Evolutionary conservation across 768 basidiomycete species (phyloP), one percentile per base, ranked within the genome.

Genomic region (Phaeolepiota aurea): DNA sequence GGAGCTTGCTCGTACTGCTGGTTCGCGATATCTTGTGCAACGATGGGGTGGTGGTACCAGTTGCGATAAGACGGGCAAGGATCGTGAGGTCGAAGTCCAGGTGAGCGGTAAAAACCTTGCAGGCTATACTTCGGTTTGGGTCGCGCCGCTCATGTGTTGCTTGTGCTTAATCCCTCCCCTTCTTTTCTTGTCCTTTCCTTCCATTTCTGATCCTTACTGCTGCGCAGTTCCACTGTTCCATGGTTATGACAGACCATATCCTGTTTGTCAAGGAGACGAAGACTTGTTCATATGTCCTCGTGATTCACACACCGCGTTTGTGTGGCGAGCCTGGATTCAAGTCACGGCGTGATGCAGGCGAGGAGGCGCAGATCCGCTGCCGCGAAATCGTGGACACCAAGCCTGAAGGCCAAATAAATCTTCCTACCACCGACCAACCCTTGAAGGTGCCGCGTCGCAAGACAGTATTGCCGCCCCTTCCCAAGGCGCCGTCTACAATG

Each of bases 211-310:
- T n/a, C n/a, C n/a, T n/a, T n/a, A n/a, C n/a, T n/a, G n/a, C n/a
- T n/a, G n/a, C n/a, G n/a, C n/a, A 93, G 87, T 93, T 91, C 58
- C 92, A 97, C 62, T 97, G 92, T 61, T 89, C 89, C 46, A 89
- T 90, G 87, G 85, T 87, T 40, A 89, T 87, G 69, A 78, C 87
- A 31, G 92, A 97, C 64, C 78, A 76, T 23, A 88, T 97, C 51
- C 72, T 87, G 40, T 84, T 92, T 54, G 81, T 97, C 54, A 92
- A 93, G 58, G 92, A 96, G 68, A 74, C 89, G 23, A 86, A 86
- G 57, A 93, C 87, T 28, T 99, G 96, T 63, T 80, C 86, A 47
- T 98, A 99, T 58, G 80, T 96, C 33, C 71, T 98, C 38, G 84
- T 97, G 48, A 80, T 98, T 43, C 87, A 97, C 58, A 96, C 94